Base-by-base conservation (phyloP, 768 basidiomycete genomes). In the Lactarius vividus region DNA sequence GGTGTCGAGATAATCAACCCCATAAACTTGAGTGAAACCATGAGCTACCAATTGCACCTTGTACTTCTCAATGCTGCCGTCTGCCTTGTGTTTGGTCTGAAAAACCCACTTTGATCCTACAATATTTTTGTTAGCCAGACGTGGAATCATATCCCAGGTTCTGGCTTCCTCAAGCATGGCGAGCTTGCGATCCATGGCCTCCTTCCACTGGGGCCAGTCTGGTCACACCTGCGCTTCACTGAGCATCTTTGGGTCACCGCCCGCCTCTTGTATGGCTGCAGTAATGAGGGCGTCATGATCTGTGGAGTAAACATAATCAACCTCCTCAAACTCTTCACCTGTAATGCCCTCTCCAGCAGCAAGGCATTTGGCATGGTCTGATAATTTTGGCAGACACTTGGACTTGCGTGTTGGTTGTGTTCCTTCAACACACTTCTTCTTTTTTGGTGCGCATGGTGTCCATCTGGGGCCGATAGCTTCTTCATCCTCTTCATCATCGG, bases 111-210 rank as follows among this genome's bases (percentile, higher is more conserved):
- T 33, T 9, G 33, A 33, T 4, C 33, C 33, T 33, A 33, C 33
- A 33, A 33, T n/a, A n/a, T n/a, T n/a, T n/a, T n/a, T n/a, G n/a
- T n/a, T n/a, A 31, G 31, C 2, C 6, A 6, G 31, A 31, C 31
- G 31, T 6, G 31, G 31, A 31, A 74, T 73, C 1, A 75, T 31
- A 3, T 70, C 63, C 75, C 76, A 81, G 2, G 75, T 80, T 2
- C 72, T 71, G 23, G 70, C 72, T 1, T 62, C 57, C 6, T 62
- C 20, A 1, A 76, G 58, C 5, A 59, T 64, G 3, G 64, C 59
- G 1, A 76, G 53, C 62, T 76, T 71, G 9, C 61, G 33, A 0
- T 70, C 39, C 33, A 75, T 72, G 0, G 72, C 73, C 8, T 61
- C 59, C 20, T 75, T 65, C 74, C 74, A 75, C 26, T 66, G 57